Evolutionary conservation across 768 basidiomycete genomes (phyloP), one percentile per base, ranked within the genome.

Genomic region (Crassisporium funariophilum): DNA sequence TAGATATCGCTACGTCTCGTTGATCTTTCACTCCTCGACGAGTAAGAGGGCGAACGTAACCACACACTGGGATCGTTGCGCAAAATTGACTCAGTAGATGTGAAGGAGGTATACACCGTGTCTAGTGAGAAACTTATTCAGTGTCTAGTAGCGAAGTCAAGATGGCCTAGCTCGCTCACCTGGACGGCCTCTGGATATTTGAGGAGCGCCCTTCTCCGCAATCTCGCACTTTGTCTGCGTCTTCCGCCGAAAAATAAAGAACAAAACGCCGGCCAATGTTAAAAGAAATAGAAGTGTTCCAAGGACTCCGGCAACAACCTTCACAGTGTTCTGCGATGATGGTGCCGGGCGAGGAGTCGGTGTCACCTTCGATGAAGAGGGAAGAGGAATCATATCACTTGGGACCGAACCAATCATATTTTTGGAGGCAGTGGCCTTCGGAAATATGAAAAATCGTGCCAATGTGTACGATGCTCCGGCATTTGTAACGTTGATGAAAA

Each of bases 401-500:
- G 48, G 41, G 1, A 52, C 39, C 17, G 44, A 44, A 9, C 41
- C 49, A 13, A 46, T 41, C 50, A 54, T 57, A 19, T 56, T 50
- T 36, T 53, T 49, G 21, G 43, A 39, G 3, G 31, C 24, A 15
- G 27, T 36, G 21, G 38, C 27, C 20, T 38, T 52, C 1, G 73
- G 69, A 27, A 62, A 59, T 5, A 78, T 56, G 47, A 71, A 66
- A 46, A 77, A 71, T 21, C 62, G 62, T 22, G 72, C 64, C 11
- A 80, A 46, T 3, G 65, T 72, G 47, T 67, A 80, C 5, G 75
- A 74, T 1, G 69, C 59, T 21, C 48, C 50, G 2, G 66, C 56
- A 10, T 54, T 50, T 1, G 67, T 65, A 15, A 78, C 62, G 41
- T 71, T 68, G 49, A 80, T 70, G 5, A 55, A 53, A 21, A 80